Evolutionary conservation across 352 stramenopile genomes (phyloP).

Genomic region (Lagenidium sp.): DNA sequence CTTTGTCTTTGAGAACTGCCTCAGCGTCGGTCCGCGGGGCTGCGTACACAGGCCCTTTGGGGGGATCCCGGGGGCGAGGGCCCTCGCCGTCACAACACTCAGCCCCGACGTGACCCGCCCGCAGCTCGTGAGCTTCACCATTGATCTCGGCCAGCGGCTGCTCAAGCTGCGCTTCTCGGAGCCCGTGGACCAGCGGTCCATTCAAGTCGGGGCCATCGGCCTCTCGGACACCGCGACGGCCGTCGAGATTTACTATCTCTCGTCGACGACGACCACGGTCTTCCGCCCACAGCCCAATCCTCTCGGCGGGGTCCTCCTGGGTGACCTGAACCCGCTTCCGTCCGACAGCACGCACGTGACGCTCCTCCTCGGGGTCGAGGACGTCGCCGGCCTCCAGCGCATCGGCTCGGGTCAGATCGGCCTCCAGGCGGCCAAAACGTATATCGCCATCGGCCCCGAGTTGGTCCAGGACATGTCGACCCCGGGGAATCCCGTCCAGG

Average conservation of each 20-base stretch:
- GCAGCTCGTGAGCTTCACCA: slow-evolving; percentile 37
- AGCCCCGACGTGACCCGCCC: slow-evolving; percentile 32
- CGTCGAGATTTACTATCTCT: slow-evolving; percentile 28
- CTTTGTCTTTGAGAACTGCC: slow-evolving; percentile 37
- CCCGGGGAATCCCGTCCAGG: slow-evolving; percentile 24
- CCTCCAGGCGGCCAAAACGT: slow-evolving; percentile 32
- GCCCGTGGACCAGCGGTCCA: slow-evolving; percentile 28
- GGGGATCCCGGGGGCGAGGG: slow-evolving; percentile 5
- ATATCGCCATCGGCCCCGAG: slow-evolving; percentile 21
- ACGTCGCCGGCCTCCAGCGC: slow-evolving; percentile 22
- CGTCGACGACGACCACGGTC: slow-evolving; percentile 20
- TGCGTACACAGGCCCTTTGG: slow-evolving; percentile 21
- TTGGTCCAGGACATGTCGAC: slow-evolving; percentile 41
- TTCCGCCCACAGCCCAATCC: slow-evolving; percentile 41
- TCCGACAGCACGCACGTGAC: slow-evolving; percentile 54
- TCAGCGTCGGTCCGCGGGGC: slow-evolving; percentile 14
- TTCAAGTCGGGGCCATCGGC: slow-evolving; percentile 23
- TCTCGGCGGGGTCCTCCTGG: slow-evolving; percentile 28
- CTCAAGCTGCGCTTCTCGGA: slow-evolving; percentile 67
- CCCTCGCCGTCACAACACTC: slow-evolving; percentile 27
- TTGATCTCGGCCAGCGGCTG: slow-evolving; percentile 41
- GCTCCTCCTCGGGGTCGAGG: slow-evolving; percentile 29
- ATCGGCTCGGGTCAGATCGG: slow-evolving; percentile 45
- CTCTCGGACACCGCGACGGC: slow-evolving; percentile 30
- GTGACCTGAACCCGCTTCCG: slow-evolving; percentile 35